Base-by-base conservation (phyloP, 2,329 filamentous ascomycete species). In the Fusarium sulawesiense region DNA sequence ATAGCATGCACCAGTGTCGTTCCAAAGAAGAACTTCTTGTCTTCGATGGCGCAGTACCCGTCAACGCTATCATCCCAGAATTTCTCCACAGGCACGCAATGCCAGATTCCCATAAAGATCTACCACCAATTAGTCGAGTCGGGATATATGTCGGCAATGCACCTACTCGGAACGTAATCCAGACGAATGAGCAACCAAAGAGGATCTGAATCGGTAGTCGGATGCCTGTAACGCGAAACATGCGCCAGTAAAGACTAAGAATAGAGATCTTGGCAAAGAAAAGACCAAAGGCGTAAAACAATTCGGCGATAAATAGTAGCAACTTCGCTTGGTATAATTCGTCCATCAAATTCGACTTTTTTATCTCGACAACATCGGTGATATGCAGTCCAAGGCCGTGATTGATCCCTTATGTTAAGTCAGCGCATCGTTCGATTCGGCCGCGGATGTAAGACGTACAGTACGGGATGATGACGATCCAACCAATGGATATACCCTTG, bases 11-110 rank as follows among this genome's bases (percentile, higher is more conserved):
- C 70, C 7, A 78, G 25, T 1, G 77, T 72, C 0, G 76, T 78
- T 3, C 78, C 78, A 21, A 79, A 76, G 54, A 79, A 79, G 67
- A 78, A 80, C 40, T 73, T 77, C 9, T 72, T 69, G 32, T 76
- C 75, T 21, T 79, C 68, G 21, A 74, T 73, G 0, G 56, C 54
- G 3, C 72, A 74, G 1, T 46, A 55, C 6, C 62, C 63, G 0
- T 47, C 57, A 1, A 58, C 62, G 0, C 32, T 55, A 0, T 47
- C 46, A 7, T 74, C 72, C 72, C 72, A 74, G 18, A 75, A 74
- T 0, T 57, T 56, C 0, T 64, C 4, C 0, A 75, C 66, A 0
- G 72, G 72, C 1, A 73, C 54, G 2, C 72, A 74, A 18, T 75
- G 72, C 11, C 71, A 74, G 1, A 66, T 73, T 0, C 55, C 59